A percentile compares a stretch with the other conserved stretches of the same genome.
Evolutionary conservation across 768 basidiomycete genomes (phyloP).

Genomic region (Ramaria rubella): DNA sequence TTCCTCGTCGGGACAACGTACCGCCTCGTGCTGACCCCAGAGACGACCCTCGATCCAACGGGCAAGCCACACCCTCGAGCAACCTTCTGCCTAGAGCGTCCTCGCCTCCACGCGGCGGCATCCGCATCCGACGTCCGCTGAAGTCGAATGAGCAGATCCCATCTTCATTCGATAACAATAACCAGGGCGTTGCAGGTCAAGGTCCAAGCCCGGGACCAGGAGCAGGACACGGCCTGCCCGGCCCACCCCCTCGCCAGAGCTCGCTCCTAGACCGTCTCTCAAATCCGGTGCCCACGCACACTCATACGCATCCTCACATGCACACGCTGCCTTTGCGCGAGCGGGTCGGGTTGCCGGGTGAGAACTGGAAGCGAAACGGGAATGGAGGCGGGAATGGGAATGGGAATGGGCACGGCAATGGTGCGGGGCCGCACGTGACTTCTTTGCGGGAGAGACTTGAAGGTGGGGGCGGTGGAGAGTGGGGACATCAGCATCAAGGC

Average conservation of each 20-base stretch:
- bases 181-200: neutral
- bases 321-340: neutral
- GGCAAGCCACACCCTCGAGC: neutral
- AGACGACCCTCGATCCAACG: neutral
- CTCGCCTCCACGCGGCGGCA: neutral
- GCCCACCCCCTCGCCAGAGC: neutral
- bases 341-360: neutral
- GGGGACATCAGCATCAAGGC: too few species aligned
- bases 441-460: neutral
- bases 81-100: neutral
- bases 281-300: too few species aligned
- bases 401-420: neutral
- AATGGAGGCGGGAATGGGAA: neutral
- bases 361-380: neutral
- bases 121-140: neutral
- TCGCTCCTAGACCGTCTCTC: conserved; percentile 1
- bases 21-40: neutral
- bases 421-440: neutral
- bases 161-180: neutral
- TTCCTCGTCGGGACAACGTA: neutral
- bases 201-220: neutral
- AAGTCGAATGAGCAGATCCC: too few species aligned
- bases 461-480: neutral
- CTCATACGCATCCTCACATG: neutral
- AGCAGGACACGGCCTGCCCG: too few species aligned